Conservation (phyloP, 805 yeast genomes). For the Phaffomyces antillensis region DNA sequence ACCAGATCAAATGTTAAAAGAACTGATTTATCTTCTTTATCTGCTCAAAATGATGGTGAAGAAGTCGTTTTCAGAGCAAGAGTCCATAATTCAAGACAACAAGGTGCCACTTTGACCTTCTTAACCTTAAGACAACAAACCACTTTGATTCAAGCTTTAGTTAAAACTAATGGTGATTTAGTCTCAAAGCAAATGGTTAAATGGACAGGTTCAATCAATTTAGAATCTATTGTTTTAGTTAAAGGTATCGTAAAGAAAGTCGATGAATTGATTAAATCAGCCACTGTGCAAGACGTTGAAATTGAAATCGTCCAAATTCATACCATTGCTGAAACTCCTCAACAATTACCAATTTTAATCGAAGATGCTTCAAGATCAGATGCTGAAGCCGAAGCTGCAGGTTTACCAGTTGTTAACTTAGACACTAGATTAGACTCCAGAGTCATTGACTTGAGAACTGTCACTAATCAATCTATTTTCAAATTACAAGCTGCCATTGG, state of each 20-base stretch:
- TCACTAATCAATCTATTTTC: slow-evolving; percentile 96
- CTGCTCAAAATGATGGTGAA: slow-evolving; percentile 61
- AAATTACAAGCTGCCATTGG: slow-evolving; percentile 88
- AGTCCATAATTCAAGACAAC: slow-evolving; percentile 87
- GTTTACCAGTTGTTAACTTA: slow-evolving; percentile 88
- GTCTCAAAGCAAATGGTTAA: slow-evolving; percentile 94
- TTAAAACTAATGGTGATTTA: slow-evolving; percentile 65
- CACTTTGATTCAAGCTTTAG: slow-evolving; percentile 73
- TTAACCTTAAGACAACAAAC: slow-evolving; percentile 88
- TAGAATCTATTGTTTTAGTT: slow-evolving; percentile 89
- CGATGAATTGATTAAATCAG: slow-evolving; percentile 80
- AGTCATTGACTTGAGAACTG: slow-evolving; percentile 94
- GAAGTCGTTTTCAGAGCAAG: slow-evolving; percentile 87
- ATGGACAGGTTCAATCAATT: slow-evolving; percentile 81
- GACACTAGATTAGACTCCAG: slow-evolving; percentile 94
- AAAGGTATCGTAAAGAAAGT: slow-evolving; percentile 80
- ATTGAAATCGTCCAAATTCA: slow-evolving; percentile 66
- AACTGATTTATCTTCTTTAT: slow-evolving; percentile 46
- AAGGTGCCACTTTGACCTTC: slow-evolving; percentile 92
- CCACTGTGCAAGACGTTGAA: slow-evolving; percentile 89
- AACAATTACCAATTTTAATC: slow-evolving; percentile 84
- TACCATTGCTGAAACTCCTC: slow-evolving; percentile 82
- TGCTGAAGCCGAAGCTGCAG: slow-evolving; percentile 86
- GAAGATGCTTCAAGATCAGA: slow-evolving; percentile 97
- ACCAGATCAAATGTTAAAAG: slow-evolving; percentile 62